Base-by-base conservation (phyloP, 768 basidiomycete genomes). In the Suillus clintonianus region DNA sequence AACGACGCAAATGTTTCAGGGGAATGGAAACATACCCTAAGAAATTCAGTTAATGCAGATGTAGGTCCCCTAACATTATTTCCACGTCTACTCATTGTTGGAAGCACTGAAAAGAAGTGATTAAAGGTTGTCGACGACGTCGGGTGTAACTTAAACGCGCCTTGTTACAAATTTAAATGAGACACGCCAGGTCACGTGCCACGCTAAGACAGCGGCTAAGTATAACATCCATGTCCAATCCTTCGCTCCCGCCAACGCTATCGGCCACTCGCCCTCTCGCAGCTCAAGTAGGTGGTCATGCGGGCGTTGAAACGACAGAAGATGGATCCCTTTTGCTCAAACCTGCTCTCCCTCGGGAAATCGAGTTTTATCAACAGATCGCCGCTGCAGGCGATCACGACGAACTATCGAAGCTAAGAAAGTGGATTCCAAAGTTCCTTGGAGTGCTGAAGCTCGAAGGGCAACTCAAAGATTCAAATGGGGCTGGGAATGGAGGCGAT, bases 321-420 rank as follows among this genome's bases (percentile, higher is more conserved):
- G 90, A 92, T 68, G 87, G 86, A 15, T 87, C 87, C 2, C 85
- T 94, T n/a, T 76, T 97, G 48, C 88, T 95, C 79, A 96, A 97
- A 75, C 86, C 89, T 7, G 85, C 88, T 17, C 77, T 87, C 13
- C 82, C 81, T 0, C 74, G 78, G 42, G 94, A 97, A 71, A 79
- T 86, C 42, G 78, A 79, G 24, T 95, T 95, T 73, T 97, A 96
- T 76, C 83, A 87, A 62, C 66, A 74, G 41, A 73, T 89, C 37
- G 77, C 80, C 6, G 72, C 78, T 6, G 78, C 83, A 66, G 68
- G 76, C 4, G 68, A 64, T 65, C 15, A 63, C 58, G 39, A 64
- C 55, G 6, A 27, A 67, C 34, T 50, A n/a, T 79, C 77, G 19
- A 68, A 74, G 2, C 80, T 93, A 47, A 80, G 77, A 43, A 82